Conservation (phyloP, 2,329 filamentous ascomycete genomes). For the Elsinoe fawcettii region DNA sequence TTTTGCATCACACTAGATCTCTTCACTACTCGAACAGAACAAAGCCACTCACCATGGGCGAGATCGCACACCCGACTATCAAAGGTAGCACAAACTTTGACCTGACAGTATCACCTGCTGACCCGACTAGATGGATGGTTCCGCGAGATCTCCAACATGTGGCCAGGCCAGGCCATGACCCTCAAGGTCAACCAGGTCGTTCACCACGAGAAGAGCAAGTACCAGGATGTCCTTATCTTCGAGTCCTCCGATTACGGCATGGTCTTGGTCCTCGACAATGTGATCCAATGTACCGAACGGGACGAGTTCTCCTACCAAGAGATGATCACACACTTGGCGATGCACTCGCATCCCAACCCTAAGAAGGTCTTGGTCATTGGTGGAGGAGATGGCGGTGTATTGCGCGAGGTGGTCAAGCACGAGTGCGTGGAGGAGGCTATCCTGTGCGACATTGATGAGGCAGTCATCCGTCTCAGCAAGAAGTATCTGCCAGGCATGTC, state of each 20-base stretch:
- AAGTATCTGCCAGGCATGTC: slow-evolving; percentile 94
- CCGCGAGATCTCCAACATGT: slow-evolving; percentile 97
- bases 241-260: slow-evolving; percentile 95
- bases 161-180: slow-evolving; percentile 98
- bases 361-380: slow-evolving; percentile 98
- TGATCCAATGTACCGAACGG: slow-evolving; percentile 97
- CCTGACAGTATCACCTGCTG: slow-evolving; percentile 17
- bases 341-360: slow-evolving; percentile 97
- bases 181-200: slow-evolving; percentile 95
- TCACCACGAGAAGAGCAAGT: slow-evolving; percentile 98
- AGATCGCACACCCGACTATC: slow-evolving; percentile 69
- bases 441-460: slow-evolving; percentile 98
- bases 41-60: slow-evolving; percentile 45
- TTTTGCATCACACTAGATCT: neutral
- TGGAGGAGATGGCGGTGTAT: slow-evolving; percentile 92
- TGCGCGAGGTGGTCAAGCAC: slow-evolving; percentile 99
- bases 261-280: slow-evolving; percentile 95
- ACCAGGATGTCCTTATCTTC: slow-evolving; percentile 98
- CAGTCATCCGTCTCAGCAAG: slow-evolving; percentile 97
- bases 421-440: slow-evolving; percentile 91
- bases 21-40: neutral
- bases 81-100: slow-evolving; percentile 46
- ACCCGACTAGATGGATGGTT: slow-evolving; percentile 87
- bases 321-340: slow-evolving; percentile 98
- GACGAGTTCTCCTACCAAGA: slow-evolving; percentile 98